Evolutionary conservation across 805 yeast species (phyloP).

Genomic region (Cyberlindnera xishuangbannaensis): DNA sequence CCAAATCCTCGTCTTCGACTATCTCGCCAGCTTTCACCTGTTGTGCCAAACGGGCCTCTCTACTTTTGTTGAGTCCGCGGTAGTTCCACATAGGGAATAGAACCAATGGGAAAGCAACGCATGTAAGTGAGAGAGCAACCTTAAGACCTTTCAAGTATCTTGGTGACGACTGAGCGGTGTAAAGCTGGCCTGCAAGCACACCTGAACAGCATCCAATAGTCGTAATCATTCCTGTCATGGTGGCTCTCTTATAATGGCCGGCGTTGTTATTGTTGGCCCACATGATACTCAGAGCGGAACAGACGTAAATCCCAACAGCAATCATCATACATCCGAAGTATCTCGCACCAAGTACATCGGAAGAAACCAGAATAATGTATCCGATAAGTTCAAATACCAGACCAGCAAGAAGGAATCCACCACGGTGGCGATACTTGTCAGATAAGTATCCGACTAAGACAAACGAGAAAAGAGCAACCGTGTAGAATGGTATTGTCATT

Average conservation of each 20-base stretch:
- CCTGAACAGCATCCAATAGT: conserved; percentile 33
- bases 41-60: conserved; percentile 8
- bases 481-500: conserved; percentile 39
- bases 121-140: conserved; percentile 18
- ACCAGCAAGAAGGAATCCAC: conserved; percentile 31
- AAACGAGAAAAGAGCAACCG: conserved; percentile 29
- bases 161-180: conserved; percentile 33
- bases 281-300: conserved; percentile 34
- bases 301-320: conserved; percentile 34
- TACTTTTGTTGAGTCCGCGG: conserved; percentile 14
- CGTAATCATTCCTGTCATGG: conserved; percentile 33
- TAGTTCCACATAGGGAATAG: conserved; percentile 17
- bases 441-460: conserved; percentile 28
- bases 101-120: conserved; percentile 19
- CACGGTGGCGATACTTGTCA: conserved; percentile 29
- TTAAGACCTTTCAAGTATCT: conserved; percentile 31
- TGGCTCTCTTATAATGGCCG: conserved; percentile 35
- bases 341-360: conserved; percentile 30
- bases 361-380: conserved; percentile 28
- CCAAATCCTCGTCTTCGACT: conserved; percentile 8
- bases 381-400: conserved; percentile 29
- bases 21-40: conserved; percentile 7
- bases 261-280: conserved; percentile 37
- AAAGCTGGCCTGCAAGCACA: conserved; percentile 34
- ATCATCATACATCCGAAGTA: conserved; percentile 34